A percentile compares a stretch with the other conserved stretches of the same genome.
phyloP scores from a whole-genome alignment of 768 basidiomycete genomes.

The Boletus rubropictus region DNA sequence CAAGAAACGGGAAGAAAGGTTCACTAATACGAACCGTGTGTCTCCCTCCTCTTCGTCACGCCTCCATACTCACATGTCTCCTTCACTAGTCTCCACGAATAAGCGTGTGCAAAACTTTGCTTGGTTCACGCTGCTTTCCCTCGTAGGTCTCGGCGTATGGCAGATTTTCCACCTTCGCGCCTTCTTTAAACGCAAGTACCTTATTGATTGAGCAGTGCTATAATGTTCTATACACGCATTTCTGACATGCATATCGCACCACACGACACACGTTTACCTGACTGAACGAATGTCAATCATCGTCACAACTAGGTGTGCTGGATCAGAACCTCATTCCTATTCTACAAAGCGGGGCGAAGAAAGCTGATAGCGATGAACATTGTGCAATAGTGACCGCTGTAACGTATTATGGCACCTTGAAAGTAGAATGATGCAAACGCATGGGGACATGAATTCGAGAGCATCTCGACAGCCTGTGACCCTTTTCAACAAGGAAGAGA shows the following conservation, averaged over 20 bases:
- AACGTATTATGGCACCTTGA: not conserved
- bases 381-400: not conserved
- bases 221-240: slow-evolving; percentile 5
- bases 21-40: slow-evolving; percentile 85
- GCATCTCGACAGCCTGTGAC: not conserved
- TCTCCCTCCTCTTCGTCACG: slow-evolving; percentile 8
- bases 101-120: slow-evolving; percentile 88
- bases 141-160: slow-evolving; percentile 83
- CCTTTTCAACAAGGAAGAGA: not conserved
- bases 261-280: not conserved
- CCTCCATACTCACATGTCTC: not conserved
- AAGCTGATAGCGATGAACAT: not conserved
- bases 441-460: not conserved
- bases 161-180: slow-evolving; percentile 91
- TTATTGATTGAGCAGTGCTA: slow-evolving; percentile 59
- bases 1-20: slow-evolving; percentile 81
- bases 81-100: slow-evolving; percentile 77
- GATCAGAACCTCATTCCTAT: slow-evolving; percentile 10
- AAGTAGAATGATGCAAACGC: not conserved
- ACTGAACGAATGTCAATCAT: not conserved
- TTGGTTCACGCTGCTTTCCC: slow-evolving; percentile 76
- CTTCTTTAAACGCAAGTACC: slow-evolving; percentile 95
- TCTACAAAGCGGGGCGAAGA: slow-evolving; percentile 1
- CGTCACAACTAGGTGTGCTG: not conserved
- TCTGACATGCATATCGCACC: not conserved